Base-by-base conservation (phyloP, 1,139 yeast genomes). In the Debaryomyces singareniensis region DNA sequence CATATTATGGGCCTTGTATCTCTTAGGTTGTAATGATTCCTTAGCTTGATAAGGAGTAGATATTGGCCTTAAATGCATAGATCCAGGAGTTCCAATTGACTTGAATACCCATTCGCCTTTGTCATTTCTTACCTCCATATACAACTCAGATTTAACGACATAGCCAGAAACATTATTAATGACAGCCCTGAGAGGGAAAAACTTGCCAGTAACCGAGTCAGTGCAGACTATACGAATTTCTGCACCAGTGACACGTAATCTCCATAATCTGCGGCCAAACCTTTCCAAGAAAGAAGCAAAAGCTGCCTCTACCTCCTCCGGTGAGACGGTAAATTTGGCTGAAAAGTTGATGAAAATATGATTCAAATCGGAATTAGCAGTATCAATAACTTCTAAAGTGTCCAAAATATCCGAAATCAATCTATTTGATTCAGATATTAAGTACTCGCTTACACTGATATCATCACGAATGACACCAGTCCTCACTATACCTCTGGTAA, bases 281-380 rank as follows among this genome's bases (percentile, higher is more conserved):
- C 98, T 79, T 61, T 91, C 97, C 63, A 93, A 71, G 77, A 91
- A 91, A 14, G 96, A 93, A 39, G 95, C 97, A 58, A 91, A 87
- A 6, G 98, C 97, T 38, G 91, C 89, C 61, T 89, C 96, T 40
- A 91, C 96, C 61, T 91, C 97, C 48, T 82, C 86, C 29, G 97
- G 96, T 35, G 84, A 77, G 35, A 91, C 83, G 45, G 87, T 87
- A 69, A 93, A 91, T 21, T 85, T 91, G 38, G 96, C 95, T 29
- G 96, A 82, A 59, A 91, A 91, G 64, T 91, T 89, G 58, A 91
- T 89, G 64, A 91, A 93, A 42, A 91, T 91, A 54, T 91, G 97
- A 61, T 91, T 91, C 68, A 91, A 70, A 58, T 91, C 98, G 15
- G 96, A 84, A 61, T 91, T 89, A 10, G 94, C 78, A 32, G 96